Evolutionary conservation across 2,329 filamentous ascomycete species (phyloP).

Genomic region (Ceratocystis lukuohia): DNA sequence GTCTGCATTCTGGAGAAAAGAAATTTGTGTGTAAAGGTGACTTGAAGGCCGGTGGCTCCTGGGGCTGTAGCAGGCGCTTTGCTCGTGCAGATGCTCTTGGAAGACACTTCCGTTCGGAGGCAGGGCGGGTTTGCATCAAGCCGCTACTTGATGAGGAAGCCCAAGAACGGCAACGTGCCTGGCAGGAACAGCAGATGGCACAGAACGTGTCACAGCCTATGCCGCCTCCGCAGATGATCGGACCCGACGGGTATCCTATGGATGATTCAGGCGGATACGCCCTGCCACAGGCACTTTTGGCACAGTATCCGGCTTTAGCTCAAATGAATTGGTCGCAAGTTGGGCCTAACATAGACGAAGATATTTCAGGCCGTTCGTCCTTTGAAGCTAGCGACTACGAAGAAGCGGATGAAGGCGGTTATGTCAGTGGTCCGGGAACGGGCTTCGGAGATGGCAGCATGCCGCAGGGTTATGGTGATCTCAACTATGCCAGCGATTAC

Average conservation of each 20-base stretch:
- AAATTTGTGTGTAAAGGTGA: constrained; percentile 95
- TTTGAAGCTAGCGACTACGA: constrained; percentile 73
- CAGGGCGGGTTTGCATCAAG: constrained; percentile 90
- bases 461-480: constrained; percentile 41
- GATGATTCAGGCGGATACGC: constrained; percentile 46
- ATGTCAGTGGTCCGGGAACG: constrained; percentile 49
- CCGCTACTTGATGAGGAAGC: constrained; percentile 94
- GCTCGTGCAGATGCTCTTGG: constrained; percentile 90
- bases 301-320: constrained; percentile 87
- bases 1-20: constrained; percentile 92
- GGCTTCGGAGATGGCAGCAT: constrained; percentile 45
- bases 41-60: constrained; percentile 66
- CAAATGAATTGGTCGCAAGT: constrained; percentile 64
- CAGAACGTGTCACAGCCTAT: constrained; percentile 40
- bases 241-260: constrained; percentile 44
- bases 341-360: constrained; percentile 58
- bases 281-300: constrained; percentile 75
- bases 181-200: constrained; percentile 57
- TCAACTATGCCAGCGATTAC: constrained; percentile 42
- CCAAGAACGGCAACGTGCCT: constrained; percentile 60
- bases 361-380: constrained; percentile 63
- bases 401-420: constrained; percentile 57
- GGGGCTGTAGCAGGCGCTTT: constrained; percentile 89
- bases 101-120: constrained; percentile 88
- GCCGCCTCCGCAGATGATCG: constrained; percentile 38